phyloP scores from a whole-genome alignment of 352 stramenopile genomes.

The Phytophthora fragariae region DNA sequence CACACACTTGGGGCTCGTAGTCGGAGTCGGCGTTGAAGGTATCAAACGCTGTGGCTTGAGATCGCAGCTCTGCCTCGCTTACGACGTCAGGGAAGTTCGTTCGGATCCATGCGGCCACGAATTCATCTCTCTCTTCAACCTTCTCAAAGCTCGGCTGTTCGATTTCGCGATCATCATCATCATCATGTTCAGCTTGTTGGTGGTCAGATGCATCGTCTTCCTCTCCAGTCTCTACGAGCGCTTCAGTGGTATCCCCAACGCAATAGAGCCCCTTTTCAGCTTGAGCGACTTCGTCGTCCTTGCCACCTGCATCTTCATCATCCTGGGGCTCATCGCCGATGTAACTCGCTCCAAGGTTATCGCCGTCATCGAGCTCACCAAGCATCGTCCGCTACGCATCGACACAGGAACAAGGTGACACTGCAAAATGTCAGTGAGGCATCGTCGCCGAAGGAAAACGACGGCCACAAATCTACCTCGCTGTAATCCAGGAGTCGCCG shows the following conservation, averaged over 20 bases:
- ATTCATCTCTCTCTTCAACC: background rate
- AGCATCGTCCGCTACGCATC: conserved; percentile 5
- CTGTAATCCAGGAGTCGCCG: background rate
- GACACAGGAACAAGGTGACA: background rate
- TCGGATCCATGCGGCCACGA: conserved; percentile 47
- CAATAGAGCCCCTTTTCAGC: background rate
- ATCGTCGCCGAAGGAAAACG: background rate
- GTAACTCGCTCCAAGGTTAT: background rate
- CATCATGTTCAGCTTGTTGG: background rate
- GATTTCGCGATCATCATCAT: background rate
- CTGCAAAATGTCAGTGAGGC: background rate
- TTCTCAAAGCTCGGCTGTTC: conserved; percentile 1
- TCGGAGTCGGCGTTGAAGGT: background rate
- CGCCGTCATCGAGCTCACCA: conserved; percentile 7
- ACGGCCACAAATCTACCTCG: background rate
- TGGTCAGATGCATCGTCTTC: background rate
- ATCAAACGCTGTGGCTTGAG: background rate
- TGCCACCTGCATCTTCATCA: background rate
- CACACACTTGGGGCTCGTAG: conserved; percentile 32
- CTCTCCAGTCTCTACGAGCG: background rate
- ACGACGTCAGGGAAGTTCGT: conserved; percentile 42
- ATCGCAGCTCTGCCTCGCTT: conserved; percentile 34
- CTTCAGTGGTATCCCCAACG: background rate
- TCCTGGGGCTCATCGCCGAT: background rate
- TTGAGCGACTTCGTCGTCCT: background rate